A percentile compares a stretch with the other conserved stretches of the same genome.
Conservation (phyloP, 305 asterid genomes). For the Withania somnifera region DNA sequence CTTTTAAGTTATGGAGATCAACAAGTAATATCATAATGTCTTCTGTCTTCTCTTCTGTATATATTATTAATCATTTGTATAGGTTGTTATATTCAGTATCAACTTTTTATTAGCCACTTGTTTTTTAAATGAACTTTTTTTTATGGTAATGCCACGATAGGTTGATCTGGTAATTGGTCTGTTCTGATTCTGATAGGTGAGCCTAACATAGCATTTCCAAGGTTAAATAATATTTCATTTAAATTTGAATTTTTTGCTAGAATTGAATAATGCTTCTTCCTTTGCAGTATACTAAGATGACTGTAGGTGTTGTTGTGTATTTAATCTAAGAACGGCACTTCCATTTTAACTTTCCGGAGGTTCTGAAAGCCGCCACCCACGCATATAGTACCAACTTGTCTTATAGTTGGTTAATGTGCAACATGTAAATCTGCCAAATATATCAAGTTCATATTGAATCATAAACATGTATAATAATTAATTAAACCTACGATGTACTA, state of each 20-base stretch:
- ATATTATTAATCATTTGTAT: no score
- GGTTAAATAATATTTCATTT: no score
- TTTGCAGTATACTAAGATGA: conserved; percentile 62
- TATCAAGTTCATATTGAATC: background rate
- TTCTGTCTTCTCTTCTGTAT: no score
- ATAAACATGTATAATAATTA: background rate
- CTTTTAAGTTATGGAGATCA: conserved; percentile 86
- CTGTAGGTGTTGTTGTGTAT: conserved; percentile 68
- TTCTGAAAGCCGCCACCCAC: conserved; percentile 73
- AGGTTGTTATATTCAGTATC: background rate
- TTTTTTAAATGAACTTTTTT: no score
- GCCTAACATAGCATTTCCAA: no score
- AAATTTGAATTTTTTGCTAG: background rate
- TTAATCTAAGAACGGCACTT: conserved; percentile 54
- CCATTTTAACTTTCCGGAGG: conserved; percentile 77
- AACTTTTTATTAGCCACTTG: background rate
- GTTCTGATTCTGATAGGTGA: no score
- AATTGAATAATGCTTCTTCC: background rate
- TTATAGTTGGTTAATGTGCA: conserved; percentile 63
- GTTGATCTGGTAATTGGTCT: no score
- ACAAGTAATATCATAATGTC: conserved; percentile 40
- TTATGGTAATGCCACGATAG: no score
- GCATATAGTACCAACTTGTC: conserved; percentile 66
- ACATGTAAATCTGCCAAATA: conserved; percentile 10
- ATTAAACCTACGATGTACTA: background rate